Evolutionary conservation across 176 grass and related monocot genomes (phyloP), one percentile per base, ranked within the genome.

Genomic region (Aegilops bicornis): DNA sequence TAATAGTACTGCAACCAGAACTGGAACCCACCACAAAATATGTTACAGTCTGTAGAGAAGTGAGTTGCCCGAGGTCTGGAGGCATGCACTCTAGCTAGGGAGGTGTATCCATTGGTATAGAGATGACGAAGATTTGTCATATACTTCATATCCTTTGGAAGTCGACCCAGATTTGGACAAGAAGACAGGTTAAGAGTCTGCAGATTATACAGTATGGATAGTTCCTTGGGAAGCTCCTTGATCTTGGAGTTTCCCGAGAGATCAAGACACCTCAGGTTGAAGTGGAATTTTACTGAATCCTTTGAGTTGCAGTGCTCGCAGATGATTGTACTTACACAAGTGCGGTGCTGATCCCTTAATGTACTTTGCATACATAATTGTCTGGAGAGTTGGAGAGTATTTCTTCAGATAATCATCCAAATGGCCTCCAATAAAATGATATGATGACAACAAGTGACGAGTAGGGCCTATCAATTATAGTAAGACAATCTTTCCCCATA

Each of bases 151-250:
- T 87, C 59, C 29, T 79, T 64, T 69, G 89, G 89, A 62, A 86
- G 76, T 15, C 0, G 23, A 33, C 2, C 4, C 47, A 86, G 76
- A 0, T 0, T 0, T 0, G 0, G 0, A 10, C 76, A 79, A 4
- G 0, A 0, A 2, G 36, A 33, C 62, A 86, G 6, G 8, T 79
- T 68, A 22, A 77, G 15, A 0, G 83, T 66, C 6, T 85, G 40
- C 19, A 85, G 30, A 77, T 36, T 65, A 11, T 85, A 85, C 4
- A 85, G 0, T 32, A 66, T 36, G 29, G 60, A 52, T 35, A 77
- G 77, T 6, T 79, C 75, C 58, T 79, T 20, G 15, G 76, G 83
- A 50, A 84, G 59, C 10, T 30, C 25, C n/a, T 76, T 1, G 0
- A 1, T 3, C 8, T 33, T 0, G 0, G 0, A 1, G 36, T 8